Conservation (phyloP, 2,329 filamentous ascomycete species). For the Xylariaceae sp. region DNA sequence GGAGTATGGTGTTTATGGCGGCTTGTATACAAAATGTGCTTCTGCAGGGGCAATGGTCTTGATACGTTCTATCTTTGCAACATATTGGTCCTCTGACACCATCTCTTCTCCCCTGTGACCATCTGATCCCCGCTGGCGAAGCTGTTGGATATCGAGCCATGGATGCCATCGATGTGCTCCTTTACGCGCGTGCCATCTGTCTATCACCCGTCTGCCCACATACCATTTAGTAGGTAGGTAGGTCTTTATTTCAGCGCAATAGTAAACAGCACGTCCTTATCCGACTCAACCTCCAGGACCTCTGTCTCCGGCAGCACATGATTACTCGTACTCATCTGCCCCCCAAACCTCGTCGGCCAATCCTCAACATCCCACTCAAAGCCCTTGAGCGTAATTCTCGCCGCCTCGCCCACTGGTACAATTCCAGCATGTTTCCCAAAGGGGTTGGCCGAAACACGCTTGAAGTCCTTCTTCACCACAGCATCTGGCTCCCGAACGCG, state of each 20-base stretch:
- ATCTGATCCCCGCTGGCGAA: too few relatives aligned
- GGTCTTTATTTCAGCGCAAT: constrained; percentile 52
- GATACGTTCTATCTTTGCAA: too few relatives aligned
- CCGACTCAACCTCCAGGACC: constrained; percentile 60
- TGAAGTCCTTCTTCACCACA: constrained; percentile 1
- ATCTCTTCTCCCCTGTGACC: too few relatives aligned
- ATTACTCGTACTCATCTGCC: constrained; percentile 75
- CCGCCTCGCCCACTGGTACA: constrained; percentile 75
- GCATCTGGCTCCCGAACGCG: constrained; percentile 48
- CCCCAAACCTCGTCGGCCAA: constrained; percentile 75
- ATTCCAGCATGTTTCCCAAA: constrained; percentile 83
- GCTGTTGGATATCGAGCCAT: too few relatives aligned
- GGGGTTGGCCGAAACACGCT: constrained; percentile 31
- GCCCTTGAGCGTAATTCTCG: constrained; percentile 73
- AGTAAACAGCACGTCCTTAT: constrained; percentile 68
- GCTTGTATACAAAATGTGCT: too few relatives aligned
- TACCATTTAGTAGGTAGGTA: too few relatives aligned
- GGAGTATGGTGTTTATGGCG: constrained; percentile 13
- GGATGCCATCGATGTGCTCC: too few relatives aligned
- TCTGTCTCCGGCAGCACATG: constrained; percentile 59
- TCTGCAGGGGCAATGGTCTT: too few relatives aligned
- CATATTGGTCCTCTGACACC: too few relatives aligned
- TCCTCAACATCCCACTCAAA: constrained; percentile 86
- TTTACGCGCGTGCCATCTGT: too few relatives aligned
- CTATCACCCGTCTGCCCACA: too few relatives aligned